Percentiles rank a stretch among this genome's conserved stretches.
Evolutionary conservation across 2,329 filamentous ascomycete species (phyloP).

Genomic region (Aspergillus floridensis): DNA sequence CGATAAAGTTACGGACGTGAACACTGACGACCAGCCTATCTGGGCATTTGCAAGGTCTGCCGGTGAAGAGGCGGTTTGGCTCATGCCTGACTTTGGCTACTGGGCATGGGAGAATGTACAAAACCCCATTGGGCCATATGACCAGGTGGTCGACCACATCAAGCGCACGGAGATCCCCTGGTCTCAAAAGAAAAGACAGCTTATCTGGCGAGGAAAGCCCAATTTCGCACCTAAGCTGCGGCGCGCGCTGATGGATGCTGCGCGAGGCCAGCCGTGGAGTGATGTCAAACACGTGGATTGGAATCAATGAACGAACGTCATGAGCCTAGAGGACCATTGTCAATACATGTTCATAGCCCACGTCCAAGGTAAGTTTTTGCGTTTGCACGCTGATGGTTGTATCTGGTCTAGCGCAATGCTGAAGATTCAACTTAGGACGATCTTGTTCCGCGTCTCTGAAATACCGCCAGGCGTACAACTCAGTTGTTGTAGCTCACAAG

Average conservation of each 20-base stretch:
- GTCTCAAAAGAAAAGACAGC: constrained; percentile 39
- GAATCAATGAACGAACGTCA: constrained; percentile 41
- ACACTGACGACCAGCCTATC: constrained; percentile 34
- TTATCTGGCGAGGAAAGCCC: constrained; percentile 51
- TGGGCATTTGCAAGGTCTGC: constrained; percentile 45
- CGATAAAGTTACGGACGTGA: constrained; percentile 45
- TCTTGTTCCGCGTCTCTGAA: constrained; percentile 51
- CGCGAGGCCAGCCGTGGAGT: constrained; percentile 45
- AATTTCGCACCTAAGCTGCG: constrained; percentile 44
- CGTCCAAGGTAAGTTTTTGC: constrained; percentile 46
- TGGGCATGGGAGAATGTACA: constrained; percentile 48
- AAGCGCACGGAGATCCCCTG: constrained; percentile 29
- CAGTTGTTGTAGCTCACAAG: constrained; percentile 47
- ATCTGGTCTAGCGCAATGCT: not conserved
- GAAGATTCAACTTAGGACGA: constrained; percentile 19
- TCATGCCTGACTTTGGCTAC: constrained; percentile 54
- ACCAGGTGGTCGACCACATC: constrained; percentile 36
- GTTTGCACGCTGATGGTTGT: too few relatives aligned
- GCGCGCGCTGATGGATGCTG: constrained; percentile 39
- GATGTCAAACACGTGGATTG: constrained; percentile 47
- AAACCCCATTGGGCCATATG: constrained; percentile 37
- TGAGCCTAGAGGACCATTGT: constrained; percentile 53
- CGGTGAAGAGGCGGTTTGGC: constrained; percentile 45
- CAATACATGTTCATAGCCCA: constrained; percentile 54
- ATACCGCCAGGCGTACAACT: constrained; percentile 49